Base-by-base conservation (phyloP, 2,329 filamentous ascomycete species). In the Trichoderma guizhouense region DNA sequence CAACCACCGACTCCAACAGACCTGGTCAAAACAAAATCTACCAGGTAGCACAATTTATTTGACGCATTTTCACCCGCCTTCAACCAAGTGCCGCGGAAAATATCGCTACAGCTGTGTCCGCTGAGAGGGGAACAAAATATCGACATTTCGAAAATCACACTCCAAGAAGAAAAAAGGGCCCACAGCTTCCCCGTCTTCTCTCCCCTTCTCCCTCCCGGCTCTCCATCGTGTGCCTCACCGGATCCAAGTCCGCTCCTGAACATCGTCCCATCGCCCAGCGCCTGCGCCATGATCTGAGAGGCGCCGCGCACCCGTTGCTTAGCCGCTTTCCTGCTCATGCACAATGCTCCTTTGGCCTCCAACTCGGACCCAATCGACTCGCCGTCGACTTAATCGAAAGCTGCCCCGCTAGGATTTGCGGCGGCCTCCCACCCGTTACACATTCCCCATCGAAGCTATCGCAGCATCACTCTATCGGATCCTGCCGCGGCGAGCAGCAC, bases 321-420 rank as follows among this genome's bases (percentile, higher is more conserved):
- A 51, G 36, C 71, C 43, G 47, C 69, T 15, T 24, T 53, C 21
- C 61, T 36, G 58, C 55, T 47, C 55, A 65, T 69, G 71, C 72
- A 71, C 73, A 67, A 74, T 74, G 73, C 72, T 64, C 53, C 68
- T 66, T 72, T 73, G 73, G 60, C 36, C 72, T 51, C 34, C 30
- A 58, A 62, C 63, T 36, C 57, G 69, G 51, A 62, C 60, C 58
- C 57, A 69, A 64, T 71, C 72, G 72, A 69, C 71, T 51, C 69
- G 34, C 26, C 62, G 70, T 71, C 69, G 66, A 63, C 72, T 67
- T 53, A 28, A 55, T 62, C 63, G 51, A 65, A 73, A 64, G 39
- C 63, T 72, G 47, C 69, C 72, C 72, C 72, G 69, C 70, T 71
- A 73, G 62, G 32, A 53, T 53, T 63, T 68, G 68, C 71, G 60